Percentiles rank a stretch among this genome's conserved stretches.
phyloP scores from a whole-genome alignment of 345 rosid species.

The Clausena lansium region DNA sequence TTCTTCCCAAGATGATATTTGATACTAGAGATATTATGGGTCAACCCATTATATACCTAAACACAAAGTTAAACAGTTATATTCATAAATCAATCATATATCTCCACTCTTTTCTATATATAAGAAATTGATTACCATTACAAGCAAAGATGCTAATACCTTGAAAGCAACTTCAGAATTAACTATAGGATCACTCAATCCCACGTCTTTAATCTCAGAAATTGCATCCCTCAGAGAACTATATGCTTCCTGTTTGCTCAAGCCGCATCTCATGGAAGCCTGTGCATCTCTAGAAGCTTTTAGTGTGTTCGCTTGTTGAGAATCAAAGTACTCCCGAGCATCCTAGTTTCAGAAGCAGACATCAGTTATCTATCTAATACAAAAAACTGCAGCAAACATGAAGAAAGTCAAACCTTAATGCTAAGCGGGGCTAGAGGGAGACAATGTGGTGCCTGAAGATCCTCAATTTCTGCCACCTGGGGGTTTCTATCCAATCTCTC shows the following conservation, averaged over 20 bases:
- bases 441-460: constrained; percentile 64
- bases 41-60: constrained; percentile 79
- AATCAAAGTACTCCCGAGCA: constrained; percentile 95
- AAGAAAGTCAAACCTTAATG: constrained; percentile 57
- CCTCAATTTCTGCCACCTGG: constrained; percentile 73
- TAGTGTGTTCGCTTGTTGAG: constrained; percentile 76
- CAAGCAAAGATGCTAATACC: constrained; percentile 38
- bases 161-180: constrained; percentile 71
- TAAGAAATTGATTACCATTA: not conserved
- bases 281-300: constrained; percentile 46
- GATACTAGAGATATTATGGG: constrained; percentile 75
- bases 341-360: constrained; percentile 47
- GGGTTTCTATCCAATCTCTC: constrained; percentile 50
- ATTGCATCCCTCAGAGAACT: constrained; percentile 63
- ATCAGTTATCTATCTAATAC: not conserved
- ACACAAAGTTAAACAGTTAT: constrained; percentile 17
- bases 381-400: constrained; percentile 17
- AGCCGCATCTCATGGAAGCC: constrained; percentile 32
- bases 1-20: constrained; percentile 73
- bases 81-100: constrained; percentile 13
- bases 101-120: not conserved
- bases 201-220: constrained; percentile 45
- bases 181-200: constrained; percentile 62
- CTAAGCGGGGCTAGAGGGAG: constrained; percentile 67
- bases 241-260: constrained; percentile 60